phyloP scores from a whole-genome alignment of 176 grass and related monocot genomes.

The barley (Hordeum vulgare) region DNA sequence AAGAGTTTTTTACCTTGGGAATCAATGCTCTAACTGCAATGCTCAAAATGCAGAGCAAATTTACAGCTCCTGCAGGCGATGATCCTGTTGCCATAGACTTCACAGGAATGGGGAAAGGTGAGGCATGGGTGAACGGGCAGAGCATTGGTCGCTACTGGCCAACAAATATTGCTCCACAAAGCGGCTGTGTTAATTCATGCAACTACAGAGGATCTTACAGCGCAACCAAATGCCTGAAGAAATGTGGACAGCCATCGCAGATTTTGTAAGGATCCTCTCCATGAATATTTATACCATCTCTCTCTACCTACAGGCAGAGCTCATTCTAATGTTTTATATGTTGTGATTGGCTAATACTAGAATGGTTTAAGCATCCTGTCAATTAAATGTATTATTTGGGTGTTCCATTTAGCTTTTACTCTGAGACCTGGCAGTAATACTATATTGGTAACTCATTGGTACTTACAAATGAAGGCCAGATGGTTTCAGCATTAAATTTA shows the following conservation, averaged over 20 bases:
- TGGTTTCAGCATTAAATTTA: not conserved
- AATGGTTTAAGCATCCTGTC: not conserved
- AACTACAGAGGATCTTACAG: slow-evolving; percentile 67
- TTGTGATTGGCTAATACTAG: not conserved
- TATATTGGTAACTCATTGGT: not conserved
- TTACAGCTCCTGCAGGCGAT: slow-evolving; percentile 58
- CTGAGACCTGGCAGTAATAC: not conserved
- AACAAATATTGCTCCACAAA: slow-evolving; percentile 54
- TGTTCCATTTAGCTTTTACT: not conserved
- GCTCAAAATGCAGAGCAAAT: slow-evolving; percentile 56
- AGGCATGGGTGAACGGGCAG: slow-evolving; percentile 93
- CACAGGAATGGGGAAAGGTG: slow-evolving; percentile 89
- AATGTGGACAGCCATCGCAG: slow-evolving; percentile 93
- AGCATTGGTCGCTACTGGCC: slow-evolving; percentile 98
- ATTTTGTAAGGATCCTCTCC: slow-evolving; percentile 48
- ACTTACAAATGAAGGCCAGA: not conserved
- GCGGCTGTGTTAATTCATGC: slow-evolving; percentile 61
- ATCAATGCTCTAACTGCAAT: slow-evolving; percentile 5
- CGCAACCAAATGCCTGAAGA: slow-evolving; percentile 79
- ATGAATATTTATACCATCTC: not conserved
- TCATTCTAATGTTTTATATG: not conserved
- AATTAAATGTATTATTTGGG: not conserved
- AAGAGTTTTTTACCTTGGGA: not conserved
- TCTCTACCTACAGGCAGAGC: not conserved
- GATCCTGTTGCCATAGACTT: slow-evolving; percentile 92